Evolutionary conservation across 75 land plant species (phyloP), one percentile per base, ranked within the genome.

Genomic region (Pseudotsuga menziesii): DNA sequence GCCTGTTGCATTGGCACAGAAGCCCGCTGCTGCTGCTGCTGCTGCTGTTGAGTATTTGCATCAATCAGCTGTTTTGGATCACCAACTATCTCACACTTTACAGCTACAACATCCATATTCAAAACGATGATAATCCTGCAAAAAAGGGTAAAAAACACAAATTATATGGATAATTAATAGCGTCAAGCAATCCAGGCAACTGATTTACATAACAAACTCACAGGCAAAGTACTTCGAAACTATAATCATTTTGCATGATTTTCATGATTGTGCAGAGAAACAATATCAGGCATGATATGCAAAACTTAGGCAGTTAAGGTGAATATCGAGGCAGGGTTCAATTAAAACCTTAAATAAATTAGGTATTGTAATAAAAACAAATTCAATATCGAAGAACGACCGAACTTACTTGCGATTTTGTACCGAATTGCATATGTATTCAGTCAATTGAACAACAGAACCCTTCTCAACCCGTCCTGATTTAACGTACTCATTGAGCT

Each of bases 71-170:
- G 74, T 77, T 82, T 87, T 12, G 93, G 93, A 48, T 94, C 86
- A 2, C 98, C 99, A 80, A 94, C 85, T 5, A 80, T 61, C 39
- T 92, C 93, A 80, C 82, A 75, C 8, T 74, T 78, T 1, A 88
- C 81, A 23, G 78, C 74, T 19, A 90, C 39, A 57, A 96, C 83
- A 20, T 92, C 89, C 89, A 96, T 67, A 76, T 89, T 88, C 22
- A 90, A 75, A 9, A 96, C 78, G 57, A 96, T 91, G 35, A 94
- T 88, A 72, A 96, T 96, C 83, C 98, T 96, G 86, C 59, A 35
- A 36, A 15, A 75, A 9, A 12, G 54, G 54, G 11, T 9, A 48
- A 48, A 48, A 48, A 9, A 11, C 54, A 9, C 54, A 48, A 48
- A 48, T 48, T 48, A 48, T 48, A 11, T 9, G 54, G 11, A 48